Base-by-base conservation (phyloP, 306 rosid species). In the Glycyrrhiza uralensis region DNA sequence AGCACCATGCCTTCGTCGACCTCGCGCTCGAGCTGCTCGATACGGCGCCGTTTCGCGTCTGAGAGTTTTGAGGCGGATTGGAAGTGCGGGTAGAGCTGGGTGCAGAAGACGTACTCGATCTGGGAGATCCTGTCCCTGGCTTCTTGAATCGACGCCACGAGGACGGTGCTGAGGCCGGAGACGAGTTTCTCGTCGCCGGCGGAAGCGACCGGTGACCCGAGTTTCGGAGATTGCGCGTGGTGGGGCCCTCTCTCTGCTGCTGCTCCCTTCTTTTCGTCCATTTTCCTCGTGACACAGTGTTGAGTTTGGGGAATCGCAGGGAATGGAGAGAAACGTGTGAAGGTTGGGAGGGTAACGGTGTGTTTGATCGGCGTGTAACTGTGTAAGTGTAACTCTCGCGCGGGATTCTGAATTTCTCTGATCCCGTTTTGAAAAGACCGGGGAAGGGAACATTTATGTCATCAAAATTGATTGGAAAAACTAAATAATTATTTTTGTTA, bases 71-170 rank as follows among this genome's bases (percentile, higher is more conserved):
- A 68, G 14, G 78, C 81, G 7, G 91, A 81, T 74, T 84, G 87
- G 10, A 90, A 82, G 19, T 77, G 68, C 3, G 96, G 96, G 56
- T 76, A 91, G 18, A 94, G 78, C 74, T 87, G 89, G 23, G 62
- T 75, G 65, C 97, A 91, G 86, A 94, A 94, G 26, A 94, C 80
- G 71, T 87, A 75, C 72, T 94, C 98, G 26, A 94, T 83, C 74
- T 94, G 96, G 1, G 90, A 80, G 57, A 91, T 85, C 38, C 88
- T 78, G 67, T 94, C 93, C 45, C 81, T 94, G 44, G 92, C 83
- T 63, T 94, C 98, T 74, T 91, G 95, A 68, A 94, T 86, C 1
- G 97, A 86, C 0, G 96, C 98, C 41, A 94, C 97, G 59, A 94
- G 79, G 49, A 91, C 47, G 9, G 97, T 89, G 79, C 97, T 88